Base-by-base conservation (phyloP, 1,139 yeast genomes). In the Trichomonascaceae sp. region DNA sequence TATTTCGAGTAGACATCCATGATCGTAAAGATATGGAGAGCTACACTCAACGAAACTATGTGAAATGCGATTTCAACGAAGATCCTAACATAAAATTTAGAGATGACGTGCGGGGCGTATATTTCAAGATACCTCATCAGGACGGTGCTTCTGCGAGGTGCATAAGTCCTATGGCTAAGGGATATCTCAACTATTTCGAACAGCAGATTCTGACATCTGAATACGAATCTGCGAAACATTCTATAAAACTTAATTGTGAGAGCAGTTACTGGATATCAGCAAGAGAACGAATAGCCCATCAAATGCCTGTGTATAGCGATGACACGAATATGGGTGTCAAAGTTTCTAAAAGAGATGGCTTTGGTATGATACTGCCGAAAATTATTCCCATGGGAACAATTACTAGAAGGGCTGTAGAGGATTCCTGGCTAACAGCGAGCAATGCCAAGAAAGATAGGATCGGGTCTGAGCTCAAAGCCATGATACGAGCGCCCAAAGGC, bases 391-490 rank as follows among this genome's bases (percentile, higher is more conserved):
- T 93, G 97, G 99, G 99, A 0, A 95, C 99, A 0, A 84, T 95
- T 10, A 95, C 99, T 0, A 76, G 99, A 62, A 77, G 99, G 59
- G 97, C 99, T 1, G 96, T 95, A 1, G 99, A 95, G 69, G 90
- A 88, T 60, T 89, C 98, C 0, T 93, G 99, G 99, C 73, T 95
- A 43, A 93, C 99, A 0, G 99, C 99, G 0, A 87, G 97, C 1
- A 95, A 95, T 70, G 95, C 96, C 0, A 95, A 95, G 65, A 75
- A 75, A 60, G 81, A 81, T 53, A 74, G 98, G 57, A 82, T 95
- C 50, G 99, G 99, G 0, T 90, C 98, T 0, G 99, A 95, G 66
- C 75, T 93, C 57, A 95, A 95, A 69, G 83, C 97, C 0, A 82
- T 89, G 74, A 75, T 95, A 6, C 75, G 78, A 57, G 97, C 98